Evolutionary conservation across 2,329 filamentous ascomycete species (phyloP).

Genomic region (Curvularia spicifera): DNA sequence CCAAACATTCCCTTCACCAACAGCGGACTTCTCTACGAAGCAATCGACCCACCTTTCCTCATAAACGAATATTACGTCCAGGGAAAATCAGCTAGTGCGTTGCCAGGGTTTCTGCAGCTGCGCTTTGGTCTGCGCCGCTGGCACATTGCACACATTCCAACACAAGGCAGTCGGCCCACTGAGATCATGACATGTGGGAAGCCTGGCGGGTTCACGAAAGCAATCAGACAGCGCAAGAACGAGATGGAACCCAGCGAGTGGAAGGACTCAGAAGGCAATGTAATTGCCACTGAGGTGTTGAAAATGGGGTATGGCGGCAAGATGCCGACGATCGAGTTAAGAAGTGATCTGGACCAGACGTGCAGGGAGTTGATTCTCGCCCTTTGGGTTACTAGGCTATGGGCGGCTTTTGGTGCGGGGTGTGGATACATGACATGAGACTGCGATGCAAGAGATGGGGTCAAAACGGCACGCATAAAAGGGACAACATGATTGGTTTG

Average conservation of each 20-base stretch:
- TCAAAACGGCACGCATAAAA: background rate
- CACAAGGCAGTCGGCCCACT: slow-evolving; percentile 15
- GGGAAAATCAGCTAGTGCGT: slow-evolving; percentile 21
- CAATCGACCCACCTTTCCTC: slow-evolving; percentile 33
- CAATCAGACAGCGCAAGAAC: slow-evolving; percentile 22
- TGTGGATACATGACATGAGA: slow-evolving; percentile 7
- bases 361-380: slow-evolving; percentile 34
- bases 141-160: slow-evolving; percentile 27
- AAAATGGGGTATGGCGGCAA: slow-evolving; percentile 21
- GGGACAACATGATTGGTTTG: background rate
- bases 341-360: slow-evolving; percentile 27
- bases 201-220: slow-evolving; percentile 18
- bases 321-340: slow-evolving; percentile 33
- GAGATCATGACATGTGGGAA: slow-evolving; percentile 35
- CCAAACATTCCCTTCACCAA: slow-evolving; percentile 31
- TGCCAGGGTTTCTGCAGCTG: slow-evolving; percentile 29
- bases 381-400: slow-evolving; percentile 33
- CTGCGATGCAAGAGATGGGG: background rate
- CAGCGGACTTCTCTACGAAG: slow-evolving; percentile 29
- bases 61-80: slow-evolving; percentile 31
- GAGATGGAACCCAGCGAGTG: slow-evolving; percentile 28
- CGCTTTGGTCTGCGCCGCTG: slow-evolving; percentile 28
- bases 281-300: slow-evolving; percentile 32
- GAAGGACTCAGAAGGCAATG: slow-evolving; percentile 30
- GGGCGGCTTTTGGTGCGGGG: slow-evolving; percentile 34